Percentiles rank a stretch among this genome's conserved stretches.
Evolutionary conservation across 495 filamentous ascomycete genomes (phyloP).

Genomic region (Lasiosphaeria hispida): DNA sequence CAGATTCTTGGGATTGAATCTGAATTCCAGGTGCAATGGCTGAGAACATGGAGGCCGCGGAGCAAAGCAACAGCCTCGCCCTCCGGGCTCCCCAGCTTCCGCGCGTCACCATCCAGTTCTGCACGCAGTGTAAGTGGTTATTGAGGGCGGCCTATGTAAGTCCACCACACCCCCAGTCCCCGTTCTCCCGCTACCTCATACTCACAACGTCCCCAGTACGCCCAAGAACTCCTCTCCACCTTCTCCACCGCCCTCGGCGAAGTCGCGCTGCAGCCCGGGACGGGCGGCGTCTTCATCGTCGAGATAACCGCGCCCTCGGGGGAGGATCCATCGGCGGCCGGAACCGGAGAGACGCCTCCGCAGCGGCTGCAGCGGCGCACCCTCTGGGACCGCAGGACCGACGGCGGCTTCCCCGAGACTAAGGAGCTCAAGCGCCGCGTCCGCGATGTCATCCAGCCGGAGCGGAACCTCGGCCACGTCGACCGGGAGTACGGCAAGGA

Average conservation of each 20-base stretch:
- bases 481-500: conserved; percentile 48
- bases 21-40: too few species aligned
- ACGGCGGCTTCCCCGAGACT: conserved; percentile 90
- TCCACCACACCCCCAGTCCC: conserved; percentile 14
- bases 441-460: conserved; percentile 77
- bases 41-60: too few species aligned
- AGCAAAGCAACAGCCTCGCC: too few species aligned
- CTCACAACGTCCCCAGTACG: conserved; percentile 56
- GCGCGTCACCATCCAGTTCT: conserved; percentile 73
- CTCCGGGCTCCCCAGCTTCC: conserved; percentile 15
- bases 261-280: conserved; percentile 82
- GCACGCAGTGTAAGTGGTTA: conserved; percentile 91
- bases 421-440: conserved; percentile 90
- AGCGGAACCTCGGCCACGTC: conserved; percentile 76
- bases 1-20: too few species aligned
- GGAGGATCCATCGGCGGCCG: too few species aligned
- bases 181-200: background rate
- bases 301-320: conserved; percentile 43
- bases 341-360: background rate
- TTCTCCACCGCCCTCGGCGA: conserved; percentile 85
- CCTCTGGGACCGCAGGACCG: conserved; percentile 85
- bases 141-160: conserved; percentile 78
- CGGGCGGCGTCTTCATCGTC: conserved; percentile 80
- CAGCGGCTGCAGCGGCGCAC: conserved; percentile 32
- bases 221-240: conserved; percentile 96